Evolutionary conservation across 1,284 basidiomycete genomes (phyloP), one percentile per base, ranked within the genome.

Genomic region (Puccinia novopanici): DNA sequence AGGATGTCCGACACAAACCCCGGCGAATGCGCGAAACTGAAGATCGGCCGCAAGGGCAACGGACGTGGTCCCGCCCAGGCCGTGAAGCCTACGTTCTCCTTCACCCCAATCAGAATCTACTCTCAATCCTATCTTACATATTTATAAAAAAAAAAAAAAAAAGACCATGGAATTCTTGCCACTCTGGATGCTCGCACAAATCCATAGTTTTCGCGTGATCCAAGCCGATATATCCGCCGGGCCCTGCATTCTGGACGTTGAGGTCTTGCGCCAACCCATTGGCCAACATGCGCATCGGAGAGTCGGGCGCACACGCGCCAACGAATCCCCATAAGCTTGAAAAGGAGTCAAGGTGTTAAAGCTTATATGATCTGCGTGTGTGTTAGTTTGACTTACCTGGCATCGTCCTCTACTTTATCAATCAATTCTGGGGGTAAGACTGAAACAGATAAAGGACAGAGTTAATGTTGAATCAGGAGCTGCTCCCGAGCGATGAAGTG

Each of bases 131-230:
- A 8, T 45, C 15, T 80, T 85, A 84, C 34, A 85, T 83, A 22
- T 86, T 70, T 54, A 54, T 78, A 68, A 81, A 42, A 75, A 71
- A 79, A 40, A 75, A 3, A 30, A 19, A 19, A 27, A 4, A 61
- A 48, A 27, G 27, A 45, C 80, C 73, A 45, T 80, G 72, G 37
- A 81, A 61, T 42, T 71, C 63, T 67, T 82, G 80, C 63, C 83
- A 75, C 42, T 79, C 85, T 2, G 88, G 87, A 81, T 87, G 87
- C 82, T 86, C 84, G 84, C 88, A 89, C 82, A 88, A 86, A 82
- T 88, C 86, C 87, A 88, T 88, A 0, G 87, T 87, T 19, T 85
- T 84, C 12, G 86, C 81, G 78, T 88, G 88, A 82, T 88, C 86
- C 79, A 71, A 37, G n/a, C 67, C 37, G 63, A 71, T 40, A 80